These are phyloP conservation scores for Saccharomyces hybrid DNA, from an alignment of 1,139 yeast genomes.

Conservation along the genomic window DNA sequence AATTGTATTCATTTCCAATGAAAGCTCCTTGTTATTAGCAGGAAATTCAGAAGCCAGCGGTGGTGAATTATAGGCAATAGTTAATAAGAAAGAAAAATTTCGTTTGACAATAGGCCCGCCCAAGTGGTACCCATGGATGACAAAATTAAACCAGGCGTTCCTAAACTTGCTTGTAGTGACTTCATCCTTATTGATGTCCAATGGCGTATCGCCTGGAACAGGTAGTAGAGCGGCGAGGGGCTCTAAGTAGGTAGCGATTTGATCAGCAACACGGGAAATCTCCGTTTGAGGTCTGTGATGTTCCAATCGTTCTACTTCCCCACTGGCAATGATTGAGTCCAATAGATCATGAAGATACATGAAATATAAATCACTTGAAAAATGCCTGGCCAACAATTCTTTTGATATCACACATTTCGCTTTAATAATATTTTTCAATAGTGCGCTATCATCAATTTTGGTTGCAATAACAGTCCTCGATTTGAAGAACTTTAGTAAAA, in stretches of 20 bases:
- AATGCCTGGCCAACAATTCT: constrained; percentile 35
- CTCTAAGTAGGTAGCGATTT: constrained; percentile 57
- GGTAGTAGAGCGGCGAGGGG: constrained; percentile 79
- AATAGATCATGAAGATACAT: constrained; percentile 61
- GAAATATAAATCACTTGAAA: constrained; percentile 42
- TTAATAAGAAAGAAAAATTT: constrained; percentile 44
- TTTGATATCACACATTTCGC: constrained; percentile 51
- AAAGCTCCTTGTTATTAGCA: constrained; percentile 83
- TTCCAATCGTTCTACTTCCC: constrained; percentile 73
- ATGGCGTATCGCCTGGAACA: constrained; percentile 39
- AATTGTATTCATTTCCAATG: constrained; percentile 85
- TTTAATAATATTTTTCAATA: constrained; percentile 37
- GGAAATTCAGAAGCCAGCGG: constrained; percentile 86
- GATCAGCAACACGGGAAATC: constrained; percentile 68
- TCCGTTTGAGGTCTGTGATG: constrained; percentile 79
- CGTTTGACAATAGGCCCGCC: constrained; percentile 49
- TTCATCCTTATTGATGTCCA: constrained; percentile 32
- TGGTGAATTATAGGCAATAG: constrained; percentile 83
- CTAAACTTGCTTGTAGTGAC: constrained; percentile 47
- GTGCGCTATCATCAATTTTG: constrained; percentile 31
- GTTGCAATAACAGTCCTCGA: constrained; percentile 29
- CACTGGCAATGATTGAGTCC: constrained; percentile 62
- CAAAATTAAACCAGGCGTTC: constrained; percentile 91
- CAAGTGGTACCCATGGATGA: constrained; percentile 76
- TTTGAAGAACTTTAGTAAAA: constrained; percentile 44